Percentiles rank a stretch among this genome's conserved stretches.
phyloP scores from a whole-genome alignment of 1,284 basidiomycete species.

The Ganoderma boninense region DNA sequence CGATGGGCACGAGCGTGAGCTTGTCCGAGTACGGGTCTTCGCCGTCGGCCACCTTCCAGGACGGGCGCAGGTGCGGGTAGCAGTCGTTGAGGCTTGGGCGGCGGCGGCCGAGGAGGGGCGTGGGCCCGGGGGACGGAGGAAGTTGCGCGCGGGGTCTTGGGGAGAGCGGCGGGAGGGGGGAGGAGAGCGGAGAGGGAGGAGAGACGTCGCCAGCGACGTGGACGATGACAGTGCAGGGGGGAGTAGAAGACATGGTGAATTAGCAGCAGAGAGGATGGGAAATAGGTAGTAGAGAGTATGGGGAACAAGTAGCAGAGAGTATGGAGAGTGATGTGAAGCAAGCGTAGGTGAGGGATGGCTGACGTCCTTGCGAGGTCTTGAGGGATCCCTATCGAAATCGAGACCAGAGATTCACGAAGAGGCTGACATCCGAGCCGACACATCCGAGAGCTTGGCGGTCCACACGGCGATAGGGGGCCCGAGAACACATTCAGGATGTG shows the following conservation, averaged over 20 bases:
- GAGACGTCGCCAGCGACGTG: conserved; percentile 6
- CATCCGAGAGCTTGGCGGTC: background rate
- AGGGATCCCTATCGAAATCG: background rate
- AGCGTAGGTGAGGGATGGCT: background rate
- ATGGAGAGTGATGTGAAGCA: background rate
- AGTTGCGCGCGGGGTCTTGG: background rate
- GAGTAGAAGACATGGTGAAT: background rate
- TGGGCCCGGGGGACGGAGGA: background rate
- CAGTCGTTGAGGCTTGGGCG: background rate
- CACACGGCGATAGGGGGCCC: background rate
- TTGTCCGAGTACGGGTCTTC: background rate
- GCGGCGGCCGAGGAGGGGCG: background rate
- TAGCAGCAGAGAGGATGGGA: background rate
- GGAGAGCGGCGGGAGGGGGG: background rate
- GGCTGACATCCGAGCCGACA: background rate
- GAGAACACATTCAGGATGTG: background rate
- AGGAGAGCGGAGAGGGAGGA: conserved; percentile 12
- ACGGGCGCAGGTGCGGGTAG: background rate
- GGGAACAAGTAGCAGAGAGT: background rate
- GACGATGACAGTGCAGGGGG: conserved; percentile 3
- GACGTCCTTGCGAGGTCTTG: background rate
- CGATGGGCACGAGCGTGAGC: conserved; percentile 3
- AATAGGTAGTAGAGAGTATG: no score
- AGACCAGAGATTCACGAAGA: background rate
- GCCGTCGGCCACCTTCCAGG: background rate